Evolutionary conservation across 116 monocot species (phyloP).

Genomic region (Iris pallida): DNA sequence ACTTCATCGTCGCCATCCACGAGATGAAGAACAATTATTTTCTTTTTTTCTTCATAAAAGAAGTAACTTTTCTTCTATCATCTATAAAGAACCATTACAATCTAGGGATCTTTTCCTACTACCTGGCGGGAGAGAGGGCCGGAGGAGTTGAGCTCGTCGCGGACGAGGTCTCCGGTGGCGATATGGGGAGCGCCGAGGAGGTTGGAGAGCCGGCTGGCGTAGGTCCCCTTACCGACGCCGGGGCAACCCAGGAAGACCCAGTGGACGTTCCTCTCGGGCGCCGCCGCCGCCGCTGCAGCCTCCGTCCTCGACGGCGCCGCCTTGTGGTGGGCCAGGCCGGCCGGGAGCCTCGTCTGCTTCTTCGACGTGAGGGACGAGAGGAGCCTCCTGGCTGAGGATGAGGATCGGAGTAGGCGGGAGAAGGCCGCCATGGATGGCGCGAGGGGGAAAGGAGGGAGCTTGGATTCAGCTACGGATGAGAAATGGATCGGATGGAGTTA

Average conservation of each 20-base stretch:
- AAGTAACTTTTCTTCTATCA: too few species aligned
- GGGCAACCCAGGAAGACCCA: constrained; percentile 63
- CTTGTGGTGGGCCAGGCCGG: neutral
- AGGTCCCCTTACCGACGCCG: constrained; percentile 58
- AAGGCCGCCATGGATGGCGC: too few species aligned
- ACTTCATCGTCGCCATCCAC: too few species aligned
- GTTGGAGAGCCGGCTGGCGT: constrained; percentile 46
- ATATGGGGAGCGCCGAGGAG: constrained; percentile 51
- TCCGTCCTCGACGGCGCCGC: neutral
- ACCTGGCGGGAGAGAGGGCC: constrained; percentile 48
- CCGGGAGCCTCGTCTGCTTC: neutral
- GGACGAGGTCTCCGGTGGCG: constrained; percentile 60
- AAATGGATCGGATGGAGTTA: too few species aligned
- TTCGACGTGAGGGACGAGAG: constrained; percentile 3
- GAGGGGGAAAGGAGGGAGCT: too few species aligned
- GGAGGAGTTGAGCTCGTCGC: constrained; percentile 51
- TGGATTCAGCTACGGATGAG: too few species aligned
- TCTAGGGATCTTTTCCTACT: neutral
- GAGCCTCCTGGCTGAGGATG: neutral
- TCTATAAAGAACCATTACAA: too few species aligned
- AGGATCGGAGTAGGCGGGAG: too few species aligned
- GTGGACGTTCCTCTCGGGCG: constrained; percentile 32
- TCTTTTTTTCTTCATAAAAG: too few species aligned
- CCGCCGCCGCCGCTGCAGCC: neutral
- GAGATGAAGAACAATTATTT: too few species aligned